Evolutionary conservation across 2,329 filamentous ascomycete genomes (phyloP).

Genomic region (Fusarium miscanthi): DNA sequence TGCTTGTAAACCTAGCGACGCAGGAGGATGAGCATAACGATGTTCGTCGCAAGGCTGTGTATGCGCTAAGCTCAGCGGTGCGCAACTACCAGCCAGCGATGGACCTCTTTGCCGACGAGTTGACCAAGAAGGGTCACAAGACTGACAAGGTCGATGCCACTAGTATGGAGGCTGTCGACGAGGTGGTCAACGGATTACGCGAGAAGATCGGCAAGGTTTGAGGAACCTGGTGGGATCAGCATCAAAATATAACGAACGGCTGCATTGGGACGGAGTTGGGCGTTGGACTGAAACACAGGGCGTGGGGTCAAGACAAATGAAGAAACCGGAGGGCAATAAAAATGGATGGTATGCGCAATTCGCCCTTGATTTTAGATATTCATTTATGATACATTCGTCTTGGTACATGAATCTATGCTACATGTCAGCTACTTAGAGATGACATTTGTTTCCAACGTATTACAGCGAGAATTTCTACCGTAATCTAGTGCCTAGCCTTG

Average conservation of each 20-base stretch:
- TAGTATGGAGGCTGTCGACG: conserved; percentile 89
- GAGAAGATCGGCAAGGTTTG: conserved; percentile 57
- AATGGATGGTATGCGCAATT: conserved; percentile 30
- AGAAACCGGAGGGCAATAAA: conserved; percentile 10
- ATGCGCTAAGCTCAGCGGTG: conserved; percentile 85
- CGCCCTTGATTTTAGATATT: conserved; percentile 34
- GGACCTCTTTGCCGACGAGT: conserved; percentile 72
- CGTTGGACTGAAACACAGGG: conserved; percentile 29
- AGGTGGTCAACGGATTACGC: conserved; percentile 75
- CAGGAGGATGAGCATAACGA: conserved; percentile 67
- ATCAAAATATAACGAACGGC: conserved; percentile 27
- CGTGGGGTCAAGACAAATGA: conserved; percentile 11
- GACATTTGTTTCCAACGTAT: conserved; percentile 18
- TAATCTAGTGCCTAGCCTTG: conserved; percentile 64
- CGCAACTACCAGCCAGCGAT: conserved; percentile 91
- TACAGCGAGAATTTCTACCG: conserved; percentile 3
- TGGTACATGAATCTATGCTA: conserved; percentile 50
- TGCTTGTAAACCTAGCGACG: conserved; percentile 73
- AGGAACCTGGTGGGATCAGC: background rate
- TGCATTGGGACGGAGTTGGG: conserved; percentile 54
- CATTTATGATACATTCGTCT: conserved; percentile 51
- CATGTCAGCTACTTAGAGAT: conserved; percentile 41
- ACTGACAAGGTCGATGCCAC: conserved; percentile 76
- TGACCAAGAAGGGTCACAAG: conserved; percentile 66
- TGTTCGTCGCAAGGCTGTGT: conserved; percentile 87